These are phyloP conservation scores for Laburnicola sp. DNA, from an alignment of 2,329 filamentous ascomycete genomes.

Conservation along the genomic window DNA sequence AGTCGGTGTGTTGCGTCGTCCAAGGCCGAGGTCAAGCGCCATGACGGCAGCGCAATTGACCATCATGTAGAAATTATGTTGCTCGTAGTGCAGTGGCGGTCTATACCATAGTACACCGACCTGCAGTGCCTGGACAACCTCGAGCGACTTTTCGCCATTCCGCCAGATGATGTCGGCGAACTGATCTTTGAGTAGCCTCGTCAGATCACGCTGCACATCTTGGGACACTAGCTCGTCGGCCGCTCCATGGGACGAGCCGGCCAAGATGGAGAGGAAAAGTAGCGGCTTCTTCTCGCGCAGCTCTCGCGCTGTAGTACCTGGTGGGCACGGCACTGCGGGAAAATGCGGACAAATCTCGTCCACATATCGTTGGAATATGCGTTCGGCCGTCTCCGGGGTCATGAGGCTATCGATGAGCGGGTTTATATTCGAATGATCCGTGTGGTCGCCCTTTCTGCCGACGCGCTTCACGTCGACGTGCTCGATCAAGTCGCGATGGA, in stretches of 20 bases:
- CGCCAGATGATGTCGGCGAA: conserved; percentile 76
- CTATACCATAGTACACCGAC: conserved; percentile 82
- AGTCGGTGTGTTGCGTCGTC: conserved; percentile 56
- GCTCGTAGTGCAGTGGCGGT: conserved; percentile 79
- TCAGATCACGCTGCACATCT: conserved; percentile 63
- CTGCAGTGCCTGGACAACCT: conserved; percentile 78
- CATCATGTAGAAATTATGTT: conserved; percentile 88
- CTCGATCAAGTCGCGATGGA: conserved; percentile 42
- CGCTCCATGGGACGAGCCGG: conserved; percentile 55
- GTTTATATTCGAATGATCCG: conserved; percentile 45
- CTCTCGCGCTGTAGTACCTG: conserved; percentile 57
- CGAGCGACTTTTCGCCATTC: conserved; percentile 77
- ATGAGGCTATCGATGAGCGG: conserved; percentile 53
- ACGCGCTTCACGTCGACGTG: conserved; percentile 40
- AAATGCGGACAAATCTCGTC: conserved; percentile 58
- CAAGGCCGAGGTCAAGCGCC: conserved; percentile 81
- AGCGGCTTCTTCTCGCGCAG: conserved; percentile 62
- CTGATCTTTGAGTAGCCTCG: conserved; percentile 70
- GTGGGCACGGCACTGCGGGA: conserved; percentile 61
- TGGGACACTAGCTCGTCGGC: conserved; percentile 49
- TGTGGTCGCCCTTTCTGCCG: conserved; percentile 31
- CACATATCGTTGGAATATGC: conserved; percentile 61
- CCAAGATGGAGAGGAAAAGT: conserved; percentile 62
- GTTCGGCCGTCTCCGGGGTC: conserved; percentile 54
- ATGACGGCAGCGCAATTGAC: conserved; percentile 80